A percentile compares a stretch with the other conserved stretches of the same genome.
These are phyloP conservation scores for Inga leiocalycina DNA, from an alignment of 306 rosid genomes.

Conservation along the genomic window DNA sequence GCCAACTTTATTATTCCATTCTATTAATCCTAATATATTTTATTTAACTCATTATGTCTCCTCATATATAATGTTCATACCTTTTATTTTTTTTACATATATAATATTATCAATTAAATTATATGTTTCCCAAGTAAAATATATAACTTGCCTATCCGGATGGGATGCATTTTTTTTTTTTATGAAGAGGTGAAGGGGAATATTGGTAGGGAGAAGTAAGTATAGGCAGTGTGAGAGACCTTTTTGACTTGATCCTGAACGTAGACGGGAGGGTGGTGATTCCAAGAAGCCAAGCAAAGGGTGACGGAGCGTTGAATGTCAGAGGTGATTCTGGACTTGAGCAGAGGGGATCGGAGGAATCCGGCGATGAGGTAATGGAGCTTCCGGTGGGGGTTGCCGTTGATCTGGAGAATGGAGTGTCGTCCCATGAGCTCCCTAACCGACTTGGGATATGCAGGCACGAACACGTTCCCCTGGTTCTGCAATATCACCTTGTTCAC, in stretches of 20 bases:
- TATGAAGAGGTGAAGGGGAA: too few species aligned
- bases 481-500: slow-evolving; percentile 76
- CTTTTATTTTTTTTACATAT: too few species aligned
- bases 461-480: slow-evolving; percentile 69
- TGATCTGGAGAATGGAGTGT: slow-evolving; percentile 69
- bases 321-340: slow-evolving; percentile 69
- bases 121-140: too few species aligned
- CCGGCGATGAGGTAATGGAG: slow-evolving; percentile 70
- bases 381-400: slow-evolving; percentile 64
- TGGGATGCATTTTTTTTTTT: too few species aligned
- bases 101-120: too few species aligned
- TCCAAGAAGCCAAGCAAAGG: slow-evolving; percentile 63
- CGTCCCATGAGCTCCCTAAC: slow-evolving; percentile 73
- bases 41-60: too few species aligned
- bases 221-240: slow-evolving; percentile 37
- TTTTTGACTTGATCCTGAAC: slow-evolving; percentile 74
- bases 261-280: slow-evolving; percentile 36
- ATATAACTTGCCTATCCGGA: too few species aligned
- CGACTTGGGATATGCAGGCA: slow-evolving; percentile 96
- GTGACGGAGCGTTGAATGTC: slow-evolving; percentile 63
- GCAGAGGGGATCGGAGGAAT: slow-evolving; percentile 66
- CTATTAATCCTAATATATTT: too few species aligned
- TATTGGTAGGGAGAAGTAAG: too few species aligned
- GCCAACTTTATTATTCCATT: too few species aligned
- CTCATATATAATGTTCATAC: not conserved